phyloP scores from a whole-genome alignment of 106 monocot genomes.

The Allium fistulosum region DNA sequence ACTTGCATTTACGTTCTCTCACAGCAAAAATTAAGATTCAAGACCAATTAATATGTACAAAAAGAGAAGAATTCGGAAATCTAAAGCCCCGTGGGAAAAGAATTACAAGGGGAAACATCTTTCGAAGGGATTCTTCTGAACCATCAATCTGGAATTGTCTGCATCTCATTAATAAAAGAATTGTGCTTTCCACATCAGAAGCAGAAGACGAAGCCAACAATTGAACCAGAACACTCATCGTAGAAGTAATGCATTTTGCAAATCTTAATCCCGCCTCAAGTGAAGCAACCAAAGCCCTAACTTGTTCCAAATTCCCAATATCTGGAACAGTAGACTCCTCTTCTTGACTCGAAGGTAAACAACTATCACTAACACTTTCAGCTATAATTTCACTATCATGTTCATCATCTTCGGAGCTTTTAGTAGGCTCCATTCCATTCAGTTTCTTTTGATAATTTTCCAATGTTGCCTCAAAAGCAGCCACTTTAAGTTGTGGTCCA shows the following conservation, averaged over 20 bases:
- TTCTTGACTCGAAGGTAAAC: conserved; percentile 35
- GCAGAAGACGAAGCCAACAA: conserved; percentile 80
- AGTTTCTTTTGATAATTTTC: conserved; percentile 75
- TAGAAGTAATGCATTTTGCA: conserved; percentile 64
- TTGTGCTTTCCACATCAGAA: conserved; percentile 88
- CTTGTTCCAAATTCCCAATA: conserved; percentile 79
- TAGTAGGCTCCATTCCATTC: conserved; percentile 42
- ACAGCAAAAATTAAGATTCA: background rate
- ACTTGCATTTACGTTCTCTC: background rate
- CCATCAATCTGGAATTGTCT: conserved; percentile 98
- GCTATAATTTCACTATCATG: conserved; percentile 8
- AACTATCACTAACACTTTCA: conserved; percentile 63
- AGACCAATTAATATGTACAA: background rate
- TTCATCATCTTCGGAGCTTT: conserved; percentile 6
- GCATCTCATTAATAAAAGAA: conserved; percentile 88
- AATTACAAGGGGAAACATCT: conserved; percentile 91
- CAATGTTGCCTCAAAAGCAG: conserved; percentile 78
- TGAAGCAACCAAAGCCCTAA: conserved; percentile 87
- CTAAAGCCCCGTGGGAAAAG: too few species aligned
- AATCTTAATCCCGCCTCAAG: conserved; percentile 86
- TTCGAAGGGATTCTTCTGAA: conserved; percentile 76
- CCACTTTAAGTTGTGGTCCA: conserved; percentile 72
- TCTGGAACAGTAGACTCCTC: conserved; percentile 39
- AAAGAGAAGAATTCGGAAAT: background rate
- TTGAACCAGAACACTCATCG: conserved; percentile 67